phyloP scores from a whole-genome alignment of 108 stramenopile genomes.

The Skeletonema marinoi region DNA sequence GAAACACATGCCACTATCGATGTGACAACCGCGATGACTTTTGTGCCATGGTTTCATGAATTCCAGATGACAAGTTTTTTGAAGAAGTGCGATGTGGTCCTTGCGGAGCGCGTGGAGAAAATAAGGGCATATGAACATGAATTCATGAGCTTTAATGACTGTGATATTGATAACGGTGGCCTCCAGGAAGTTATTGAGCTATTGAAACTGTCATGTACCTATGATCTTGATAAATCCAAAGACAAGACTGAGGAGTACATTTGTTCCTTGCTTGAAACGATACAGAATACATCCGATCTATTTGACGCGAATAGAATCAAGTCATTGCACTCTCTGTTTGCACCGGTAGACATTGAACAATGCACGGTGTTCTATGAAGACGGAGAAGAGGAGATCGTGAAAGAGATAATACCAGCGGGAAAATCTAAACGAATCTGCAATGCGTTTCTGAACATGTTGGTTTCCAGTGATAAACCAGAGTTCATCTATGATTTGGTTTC shows the following conservation, averaged over 20 bases:
- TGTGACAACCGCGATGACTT: neutral
- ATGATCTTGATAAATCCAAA: neutral
- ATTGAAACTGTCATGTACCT: neutral
- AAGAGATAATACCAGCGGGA: neutral
- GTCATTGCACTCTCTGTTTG: neutral
- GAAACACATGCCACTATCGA: neutral
- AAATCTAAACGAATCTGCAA: neutral
- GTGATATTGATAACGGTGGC: neutral
- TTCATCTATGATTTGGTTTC: neutral
- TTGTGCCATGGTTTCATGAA: slow-evolving; percentile 1
- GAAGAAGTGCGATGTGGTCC: neutral
- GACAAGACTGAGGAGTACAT: neutral
- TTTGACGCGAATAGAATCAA: neutral
- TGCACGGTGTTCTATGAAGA: neutral
- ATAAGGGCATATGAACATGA: neutral
- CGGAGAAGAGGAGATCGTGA: neutral
- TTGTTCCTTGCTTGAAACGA: neutral
- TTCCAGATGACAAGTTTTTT: neutral
- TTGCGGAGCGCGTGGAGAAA: neutral
- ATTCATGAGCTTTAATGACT: neutral
- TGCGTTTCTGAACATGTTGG: neutral
- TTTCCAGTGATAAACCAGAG: neutral
- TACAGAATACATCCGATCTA: neutral
- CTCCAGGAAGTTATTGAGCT: neutral
- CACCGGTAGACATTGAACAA: neutral